phyloP scores from a whole-genome alignment of 371 early-diverging fungal species.

The Blakeslea trispora region DNA sequence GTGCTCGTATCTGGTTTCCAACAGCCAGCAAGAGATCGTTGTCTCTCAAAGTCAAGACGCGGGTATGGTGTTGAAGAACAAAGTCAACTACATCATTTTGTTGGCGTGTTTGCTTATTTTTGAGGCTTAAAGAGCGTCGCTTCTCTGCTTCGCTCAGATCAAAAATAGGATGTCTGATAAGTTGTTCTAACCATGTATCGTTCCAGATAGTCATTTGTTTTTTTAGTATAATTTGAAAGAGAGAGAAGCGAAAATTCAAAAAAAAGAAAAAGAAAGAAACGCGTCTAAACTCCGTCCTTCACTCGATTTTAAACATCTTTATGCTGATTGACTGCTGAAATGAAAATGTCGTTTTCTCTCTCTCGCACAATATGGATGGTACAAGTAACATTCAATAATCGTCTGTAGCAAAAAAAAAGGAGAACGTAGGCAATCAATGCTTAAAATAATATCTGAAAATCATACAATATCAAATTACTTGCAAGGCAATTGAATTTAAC shows the following conservation, averaged over 20 bases:
- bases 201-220: conserved; percentile 6
- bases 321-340: too few relatives aligned
- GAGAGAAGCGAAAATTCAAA: background rate
- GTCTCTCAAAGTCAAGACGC: conserved; percentile 36
- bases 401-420: too few relatives aligned
- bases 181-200: conserved; percentile 24
- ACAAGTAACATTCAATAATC: too few relatives aligned
- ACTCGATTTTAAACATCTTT: too few relatives aligned
- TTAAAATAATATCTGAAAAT: too few relatives aligned
- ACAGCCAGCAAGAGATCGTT: conserved; percentile 45
- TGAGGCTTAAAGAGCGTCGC: background rate
- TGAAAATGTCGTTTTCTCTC: too few relatives aligned
- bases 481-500: too few relatives aligned
- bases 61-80: conserved; percentile 27
- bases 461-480: too few relatives aligned
- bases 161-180: conserved; percentile 28
- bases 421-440: too few relatives aligned
- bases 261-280: background rate
- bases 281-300: background rate
- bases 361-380: too few relatives aligned
- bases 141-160: conserved; percentile 15
- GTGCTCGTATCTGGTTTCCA: conserved; percentile 33
- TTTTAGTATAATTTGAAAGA: conserved; percentile 26
- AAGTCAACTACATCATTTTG: conserved; percentile 2
- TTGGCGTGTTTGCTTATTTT: conserved; percentile 16